Conservation (phyloP, 371 early-diverging fungal species). For the Circinella minor region DNA sequence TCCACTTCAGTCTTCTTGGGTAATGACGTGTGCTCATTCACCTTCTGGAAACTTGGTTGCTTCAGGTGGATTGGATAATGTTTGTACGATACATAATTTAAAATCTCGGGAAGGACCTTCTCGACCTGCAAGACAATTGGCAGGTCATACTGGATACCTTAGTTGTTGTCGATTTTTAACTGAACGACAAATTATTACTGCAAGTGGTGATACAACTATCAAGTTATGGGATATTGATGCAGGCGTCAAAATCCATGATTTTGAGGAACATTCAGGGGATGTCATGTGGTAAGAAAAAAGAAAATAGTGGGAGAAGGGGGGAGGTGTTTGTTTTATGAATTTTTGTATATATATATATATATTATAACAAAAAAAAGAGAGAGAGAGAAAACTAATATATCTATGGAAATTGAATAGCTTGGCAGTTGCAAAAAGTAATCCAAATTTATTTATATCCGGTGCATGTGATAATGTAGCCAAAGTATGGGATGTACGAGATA, state of each 20-base stretch:
- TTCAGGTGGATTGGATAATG: conserved; percentile 97
- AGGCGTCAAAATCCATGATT: conserved; percentile 90
- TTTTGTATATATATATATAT: too few species aligned
- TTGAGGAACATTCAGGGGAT: conserved; percentile 95
- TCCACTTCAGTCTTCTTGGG: conserved; percentile 97
- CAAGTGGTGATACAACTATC: conserved; percentile 95
- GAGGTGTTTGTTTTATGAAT: too few species aligned
- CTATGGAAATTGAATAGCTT: conserved; percentile 71
- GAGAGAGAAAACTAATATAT: conserved; percentile 32
- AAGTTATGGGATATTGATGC: conserved; percentile 98
- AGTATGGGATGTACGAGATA: conserved; percentile 95
- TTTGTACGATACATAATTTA: conserved; percentile 95
- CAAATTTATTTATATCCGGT: conserved; percentile 94
- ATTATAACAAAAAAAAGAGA: not conserved
- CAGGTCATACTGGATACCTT: conserved; percentile 95
- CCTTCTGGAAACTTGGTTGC: conserved; percentile 95
- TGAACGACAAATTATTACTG: conserved; percentile 91
- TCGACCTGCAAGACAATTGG: conserved; percentile 90
- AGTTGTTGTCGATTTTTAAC: conserved; percentile 94
- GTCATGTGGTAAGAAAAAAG: conserved; percentile 83
- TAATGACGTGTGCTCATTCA: conserved; percentile 98
- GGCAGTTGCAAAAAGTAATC: conserved; percentile 61
- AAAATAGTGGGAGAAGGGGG: too few species aligned
- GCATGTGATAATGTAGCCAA: conserved; percentile 98
- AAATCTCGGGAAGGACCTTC: conserved; percentile 68